Evolutionary conservation across 768 basidiomycete genomes (phyloP).

Genomic region (Tylopilus intermedius): DNA sequence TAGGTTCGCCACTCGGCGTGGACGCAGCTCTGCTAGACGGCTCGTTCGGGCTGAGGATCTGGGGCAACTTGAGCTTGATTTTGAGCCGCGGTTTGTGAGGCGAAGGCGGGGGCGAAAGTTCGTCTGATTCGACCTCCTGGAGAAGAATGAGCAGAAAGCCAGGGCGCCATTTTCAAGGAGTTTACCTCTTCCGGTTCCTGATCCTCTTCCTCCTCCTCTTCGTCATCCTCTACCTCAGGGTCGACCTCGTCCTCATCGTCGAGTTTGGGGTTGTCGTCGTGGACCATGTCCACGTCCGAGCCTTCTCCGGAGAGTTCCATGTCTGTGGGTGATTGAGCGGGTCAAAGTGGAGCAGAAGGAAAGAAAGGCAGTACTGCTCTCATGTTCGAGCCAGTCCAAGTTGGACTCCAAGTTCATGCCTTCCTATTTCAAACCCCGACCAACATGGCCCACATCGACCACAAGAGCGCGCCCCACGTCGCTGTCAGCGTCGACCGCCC

Average conservation of each 20-base stretch:
- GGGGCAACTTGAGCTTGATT: constrained; percentile 57
- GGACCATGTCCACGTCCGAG: constrained; percentile 35
- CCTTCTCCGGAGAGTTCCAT: constrained; percentile 23
- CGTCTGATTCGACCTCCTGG: constrained; percentile 34
- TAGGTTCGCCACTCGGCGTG: constrained; percentile 20
- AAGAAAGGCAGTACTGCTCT: not conserved
- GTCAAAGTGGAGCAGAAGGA: not conserved
- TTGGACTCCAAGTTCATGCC: constrained; percentile 1
- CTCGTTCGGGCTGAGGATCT: constrained; percentile 31
- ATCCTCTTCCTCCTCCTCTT: constrained; percentile 26
- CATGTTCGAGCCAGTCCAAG: constrained; percentile 1
- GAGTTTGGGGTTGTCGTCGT: constrained; percentile 27
- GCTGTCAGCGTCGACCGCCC: not conserved
- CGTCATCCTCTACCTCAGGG: constrained; percentile 31
- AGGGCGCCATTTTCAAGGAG: not conserved
- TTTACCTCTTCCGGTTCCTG: constrained; percentile 14
- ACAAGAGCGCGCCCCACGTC: too few species aligned
- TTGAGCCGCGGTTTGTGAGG: constrained; percentile 45
- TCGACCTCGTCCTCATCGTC: constrained; percentile 36
- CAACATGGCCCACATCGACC: not conserved
- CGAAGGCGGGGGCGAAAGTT: constrained; percentile 30
- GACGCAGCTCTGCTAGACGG: constrained; percentile 27
- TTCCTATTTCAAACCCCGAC: constrained; percentile 24
- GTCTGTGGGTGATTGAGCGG: constrained; percentile 13
- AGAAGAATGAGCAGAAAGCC: not conserved